A percentile compares a stretch with the other conserved stretches of the same genome.
phyloP scores from a whole-genome alignment of 768 basidiomycete genomes.

The Amanita phalloides region DNA sequence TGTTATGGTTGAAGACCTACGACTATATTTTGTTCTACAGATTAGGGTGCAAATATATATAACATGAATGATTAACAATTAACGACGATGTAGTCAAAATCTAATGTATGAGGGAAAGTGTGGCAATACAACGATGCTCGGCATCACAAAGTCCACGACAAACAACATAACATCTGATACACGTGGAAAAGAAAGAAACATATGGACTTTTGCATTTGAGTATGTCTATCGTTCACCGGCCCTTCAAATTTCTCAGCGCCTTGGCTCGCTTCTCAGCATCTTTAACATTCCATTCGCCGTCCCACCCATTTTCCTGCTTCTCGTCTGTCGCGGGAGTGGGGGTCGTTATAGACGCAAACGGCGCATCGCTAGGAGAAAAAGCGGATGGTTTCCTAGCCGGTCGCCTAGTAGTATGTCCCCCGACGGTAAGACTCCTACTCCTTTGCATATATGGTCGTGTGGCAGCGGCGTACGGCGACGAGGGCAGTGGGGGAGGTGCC shows the following conservation, averaged over 20 bases:
- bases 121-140: no score
- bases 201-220: no score
- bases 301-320: background rate
- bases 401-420: background rate
- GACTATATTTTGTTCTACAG: no score
- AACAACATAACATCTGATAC: no score
- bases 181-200: no score
- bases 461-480: background rate
- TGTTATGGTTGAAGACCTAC: no score
- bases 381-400: background rate
- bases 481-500: background rate
- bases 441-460: background rate
- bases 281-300: slow-evolving; percentile 4
- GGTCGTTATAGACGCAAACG: background rate
- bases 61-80: no score
- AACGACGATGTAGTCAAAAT: no score
- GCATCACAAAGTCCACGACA: no score
- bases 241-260: background rate
- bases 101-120: no score
- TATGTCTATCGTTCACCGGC: background rate
- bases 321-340: no score
- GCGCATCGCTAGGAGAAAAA: background rate
- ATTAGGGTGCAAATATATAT: no score
- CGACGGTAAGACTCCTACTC: background rate
- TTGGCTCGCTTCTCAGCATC: slow-evolving; percentile 1